Conservation (phyloP, 177 flowering plant species). For the Vitis hybrid region DNA sequence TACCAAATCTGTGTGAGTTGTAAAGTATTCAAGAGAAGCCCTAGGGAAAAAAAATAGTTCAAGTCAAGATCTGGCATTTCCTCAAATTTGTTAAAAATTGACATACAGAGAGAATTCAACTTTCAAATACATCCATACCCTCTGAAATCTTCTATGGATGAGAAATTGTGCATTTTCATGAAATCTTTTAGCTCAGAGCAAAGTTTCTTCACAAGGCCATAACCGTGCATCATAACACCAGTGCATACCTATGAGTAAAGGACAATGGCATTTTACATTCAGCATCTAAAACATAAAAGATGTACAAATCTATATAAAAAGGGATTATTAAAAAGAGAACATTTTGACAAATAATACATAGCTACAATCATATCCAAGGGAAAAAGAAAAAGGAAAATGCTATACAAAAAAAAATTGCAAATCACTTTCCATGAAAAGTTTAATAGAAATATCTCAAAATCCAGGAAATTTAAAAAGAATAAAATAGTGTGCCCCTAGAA, state of each 20-base stretch:
- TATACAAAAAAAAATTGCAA: background rate
- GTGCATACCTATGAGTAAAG: constrained; percentile 77
- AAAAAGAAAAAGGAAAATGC: too few species aligned
- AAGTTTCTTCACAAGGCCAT: constrained; percentile 81
- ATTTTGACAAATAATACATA: too few species aligned
- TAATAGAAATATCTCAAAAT: background rate
- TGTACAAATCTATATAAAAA: too few species aligned
- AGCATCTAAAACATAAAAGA: background rate
- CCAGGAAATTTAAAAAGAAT: background rate
- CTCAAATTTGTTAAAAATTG: background rate
- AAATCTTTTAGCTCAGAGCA: constrained; percentile 85
- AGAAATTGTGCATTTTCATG: constrained; percentile 89
- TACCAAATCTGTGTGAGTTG: constrained; percentile 91
- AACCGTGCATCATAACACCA: constrained; percentile 99
- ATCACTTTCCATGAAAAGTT: background rate
- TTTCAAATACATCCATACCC: constrained; percentile 47
- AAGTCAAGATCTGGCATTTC: background rate
- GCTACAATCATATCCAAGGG: too few species aligned
- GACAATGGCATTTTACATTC: background rate
- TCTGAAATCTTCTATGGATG: constrained; percentile 88
- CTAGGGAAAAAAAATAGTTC: constrained; percentile 31
- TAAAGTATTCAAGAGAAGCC: constrained; percentile 79
- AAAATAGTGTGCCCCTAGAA: background rate
- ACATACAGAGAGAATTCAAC: background rate
- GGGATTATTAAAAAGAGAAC: background rate